phyloP scores from a whole-genome alignment of 2,329 filamentous ascomycete species.

The Grosmannia huntii region DNA sequence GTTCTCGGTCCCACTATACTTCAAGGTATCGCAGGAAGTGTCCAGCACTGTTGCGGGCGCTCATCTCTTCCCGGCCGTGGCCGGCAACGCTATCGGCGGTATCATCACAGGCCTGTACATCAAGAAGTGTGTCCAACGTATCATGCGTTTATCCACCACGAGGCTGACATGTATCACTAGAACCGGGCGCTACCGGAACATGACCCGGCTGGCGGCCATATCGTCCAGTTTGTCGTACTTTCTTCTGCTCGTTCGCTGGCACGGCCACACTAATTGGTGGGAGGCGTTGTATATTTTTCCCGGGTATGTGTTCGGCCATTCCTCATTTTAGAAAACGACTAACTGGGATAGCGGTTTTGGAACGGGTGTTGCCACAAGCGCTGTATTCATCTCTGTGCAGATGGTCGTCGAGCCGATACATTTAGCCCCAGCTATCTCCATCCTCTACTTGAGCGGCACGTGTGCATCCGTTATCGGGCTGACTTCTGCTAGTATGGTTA shows the following conservation, averaged over 20 bases:
- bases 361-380: constrained; percentile 26
- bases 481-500: constrained; percentile 24
- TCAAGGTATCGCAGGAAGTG: constrained; percentile 46
- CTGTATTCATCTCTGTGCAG: constrained; percentile 29
- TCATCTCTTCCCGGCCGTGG: constrained; percentile 53
- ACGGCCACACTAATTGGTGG: constrained; percentile 39
- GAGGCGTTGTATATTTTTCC: constrained; percentile 50
- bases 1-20: constrained; percentile 57
- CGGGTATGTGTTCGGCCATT: constrained; percentile 15
- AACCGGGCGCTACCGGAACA: constrained; percentile 46
- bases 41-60: constrained; percentile 45
- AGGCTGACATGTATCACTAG: constrained; percentile 15
- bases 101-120: constrained; percentile 46
- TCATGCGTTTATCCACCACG: constrained; percentile 7
- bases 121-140: constrained; percentile 19
- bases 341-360: constrained; percentile 23
- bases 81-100: constrained; percentile 53
- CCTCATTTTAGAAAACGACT: not conserved
- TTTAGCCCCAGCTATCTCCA: constrained; percentile 27
- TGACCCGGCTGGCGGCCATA: constrained; percentile 37
- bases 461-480: constrained; percentile 27
- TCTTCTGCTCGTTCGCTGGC: constrained; percentile 44
- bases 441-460: constrained; percentile 25
- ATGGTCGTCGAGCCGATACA: constrained; percentile 24
- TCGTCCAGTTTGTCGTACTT: constrained; percentile 36